Evolutionary conservation across 176 grass and related monocot species (phyloP).

Genomic region (Cenchrus purpureus): DNA sequence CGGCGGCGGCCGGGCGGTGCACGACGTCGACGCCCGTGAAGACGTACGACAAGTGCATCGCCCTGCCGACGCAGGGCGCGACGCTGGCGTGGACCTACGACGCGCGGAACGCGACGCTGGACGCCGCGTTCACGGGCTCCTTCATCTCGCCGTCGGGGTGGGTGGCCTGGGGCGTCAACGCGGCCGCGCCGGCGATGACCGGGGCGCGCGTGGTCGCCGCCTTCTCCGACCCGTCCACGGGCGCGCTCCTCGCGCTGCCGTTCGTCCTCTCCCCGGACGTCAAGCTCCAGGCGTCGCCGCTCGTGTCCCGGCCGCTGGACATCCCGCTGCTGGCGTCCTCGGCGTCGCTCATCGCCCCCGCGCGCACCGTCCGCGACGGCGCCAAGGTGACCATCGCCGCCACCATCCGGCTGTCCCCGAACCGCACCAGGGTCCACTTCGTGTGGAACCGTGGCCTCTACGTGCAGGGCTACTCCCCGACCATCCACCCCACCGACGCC

Average conservation of each 20-base stretch:
- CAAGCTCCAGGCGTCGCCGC: conserved; percentile 73
- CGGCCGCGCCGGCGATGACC: conserved; percentile 77
- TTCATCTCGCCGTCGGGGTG: conserved; percentile 98
- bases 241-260: conserved; percentile 79
- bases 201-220: conserved; percentile 76
- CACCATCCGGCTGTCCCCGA: conserved; percentile 72
- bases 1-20: conserved; percentile 45
- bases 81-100: conserved; percentile 95
- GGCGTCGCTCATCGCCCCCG: conserved; percentile 41
- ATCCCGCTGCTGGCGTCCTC: conserved; percentile 72
- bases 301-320: conserved; percentile 57
- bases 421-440: conserved; percentile 78
- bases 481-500: conserved; percentile 80
- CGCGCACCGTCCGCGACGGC: conserved; percentile 61
- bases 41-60: conserved; percentile 83
- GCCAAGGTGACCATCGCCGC: conserved; percentile 70
- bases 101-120: conserved; percentile 84
- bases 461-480: conserved; percentile 95
- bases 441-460: conserved; percentile 97
- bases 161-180: conserved; percentile 93
- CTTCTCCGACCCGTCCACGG: conserved; percentile 87
- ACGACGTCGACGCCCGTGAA: conserved; percentile 55
- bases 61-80: conserved; percentile 80
- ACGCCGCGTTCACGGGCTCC: conserved; percentile 78
- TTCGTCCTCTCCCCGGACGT: conserved; percentile 80